phyloP scores from a whole-genome alignment of 2,329 filamentous ascomycete genomes.

The Fusarium sublunatum region DNA sequence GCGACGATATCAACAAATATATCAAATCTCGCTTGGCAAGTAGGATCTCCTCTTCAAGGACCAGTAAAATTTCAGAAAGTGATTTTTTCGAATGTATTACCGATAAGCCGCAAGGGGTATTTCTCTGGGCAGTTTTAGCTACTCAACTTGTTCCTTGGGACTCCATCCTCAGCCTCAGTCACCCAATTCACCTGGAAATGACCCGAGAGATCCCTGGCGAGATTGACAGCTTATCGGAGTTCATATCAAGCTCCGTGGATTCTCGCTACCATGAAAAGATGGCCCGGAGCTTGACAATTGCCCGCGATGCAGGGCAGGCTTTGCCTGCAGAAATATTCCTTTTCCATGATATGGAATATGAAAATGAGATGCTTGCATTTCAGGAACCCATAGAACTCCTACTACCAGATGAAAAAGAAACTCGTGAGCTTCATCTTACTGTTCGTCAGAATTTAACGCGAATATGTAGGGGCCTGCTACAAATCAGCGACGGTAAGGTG shows the following conservation, averaged over 20 bases:
- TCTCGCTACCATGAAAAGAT: conserved; percentile 6
- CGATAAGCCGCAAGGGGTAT: conserved; percentile 27
- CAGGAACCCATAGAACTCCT: neutral
- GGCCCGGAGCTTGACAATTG: conserved; percentile 9
- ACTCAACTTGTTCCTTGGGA: conserved; percentile 11
- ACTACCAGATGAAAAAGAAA: neutral
- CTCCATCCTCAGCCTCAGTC: neutral
- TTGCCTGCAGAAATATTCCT: neutral
- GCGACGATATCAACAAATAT: conserved; percentile 24
- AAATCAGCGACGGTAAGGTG: neutral
- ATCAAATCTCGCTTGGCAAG: neutral
- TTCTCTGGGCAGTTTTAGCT: conserved; percentile 40
- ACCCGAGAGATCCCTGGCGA: conserved; percentile 11
- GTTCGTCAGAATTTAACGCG: neutral
- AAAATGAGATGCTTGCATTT: conserved; percentile 9
- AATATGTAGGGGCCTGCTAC: conserved; percentile 5
- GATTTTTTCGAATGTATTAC: conserved; percentile 11
- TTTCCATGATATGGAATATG: conserved; percentile 18
- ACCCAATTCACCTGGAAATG: conserved; percentile 2
- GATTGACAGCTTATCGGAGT: conserved; percentile 18
- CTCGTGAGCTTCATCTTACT: neutral
- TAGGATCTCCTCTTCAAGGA: neutral
- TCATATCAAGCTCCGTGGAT: conserved; percentile 14
- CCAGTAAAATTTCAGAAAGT: neutral
- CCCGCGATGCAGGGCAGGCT: neutral